Conservation (phyloP, 305 asterid species). For the Fraxinus floribunda region DNA sequence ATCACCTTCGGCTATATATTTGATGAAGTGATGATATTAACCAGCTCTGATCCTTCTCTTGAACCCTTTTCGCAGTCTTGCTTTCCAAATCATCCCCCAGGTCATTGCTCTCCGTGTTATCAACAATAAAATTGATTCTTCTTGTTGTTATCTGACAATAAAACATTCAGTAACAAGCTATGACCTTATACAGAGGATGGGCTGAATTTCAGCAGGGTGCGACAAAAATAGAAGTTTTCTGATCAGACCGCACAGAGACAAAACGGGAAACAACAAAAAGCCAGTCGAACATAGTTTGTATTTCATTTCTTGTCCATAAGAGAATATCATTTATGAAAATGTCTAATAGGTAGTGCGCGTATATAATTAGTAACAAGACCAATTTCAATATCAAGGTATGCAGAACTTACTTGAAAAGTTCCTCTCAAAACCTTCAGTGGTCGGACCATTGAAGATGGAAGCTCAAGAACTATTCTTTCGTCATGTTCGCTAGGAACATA, state of each 20-base stretch:
- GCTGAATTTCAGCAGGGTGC: slow-evolving; percentile 21
- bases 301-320: background rate
- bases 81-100: slow-evolving; percentile 49
- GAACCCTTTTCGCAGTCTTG: slow-evolving; percentile 50
- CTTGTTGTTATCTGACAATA: slow-evolving; percentile 86
- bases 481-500: slow-evolving; percentile 89
- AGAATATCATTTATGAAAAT: background rate
- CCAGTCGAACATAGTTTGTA: slow-evolving; percentile 11
- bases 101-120: slow-evolving; percentile 54
- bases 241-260: background rate
- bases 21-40: slow-evolving; percentile 90
- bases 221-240: slow-evolving; percentile 15
- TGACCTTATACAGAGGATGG: slow-evolving; percentile 17
- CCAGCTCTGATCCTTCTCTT: slow-evolving; percentile 95
- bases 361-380: background rate
- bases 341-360: background rate
- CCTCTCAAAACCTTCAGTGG: slow-evolving; percentile 86
- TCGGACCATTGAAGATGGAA: slow-evolving; percentile 90
- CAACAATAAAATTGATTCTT: slow-evolving; percentile 88
- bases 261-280: slow-evolving; percentile 14
- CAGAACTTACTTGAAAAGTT: slow-evolving; percentile 81
- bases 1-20: slow-evolving; percentile 97
- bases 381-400: slow-evolving; percentile 14
- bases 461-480: slow-evolving; percentile 92
- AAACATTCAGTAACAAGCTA: slow-evolving; percentile 25